A percentile compares a stretch with the other conserved stretches of the same genome.
These are phyloP conservation scores for Allium cepa DNA, from an alignment of 106 monocot species.

Conservation along the genomic window DNA sequence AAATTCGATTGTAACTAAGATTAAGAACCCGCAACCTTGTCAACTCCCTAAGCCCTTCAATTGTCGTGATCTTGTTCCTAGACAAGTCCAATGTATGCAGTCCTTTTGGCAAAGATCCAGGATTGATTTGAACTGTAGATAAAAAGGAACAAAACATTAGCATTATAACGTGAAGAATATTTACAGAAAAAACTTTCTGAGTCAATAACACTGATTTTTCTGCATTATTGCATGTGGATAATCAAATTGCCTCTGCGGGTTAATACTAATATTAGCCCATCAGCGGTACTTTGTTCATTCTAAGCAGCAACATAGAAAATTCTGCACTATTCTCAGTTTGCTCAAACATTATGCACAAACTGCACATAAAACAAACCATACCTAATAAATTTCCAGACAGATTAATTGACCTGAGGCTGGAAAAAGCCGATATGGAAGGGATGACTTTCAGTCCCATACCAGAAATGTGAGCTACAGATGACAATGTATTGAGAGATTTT, in stretches of 20 bases:
- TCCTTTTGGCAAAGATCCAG: constrained; percentile 65
- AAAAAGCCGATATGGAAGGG: constrained; percentile 69
- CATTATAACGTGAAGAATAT: no score
- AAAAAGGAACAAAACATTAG: constrained; percentile 1
- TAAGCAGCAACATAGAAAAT: no score
- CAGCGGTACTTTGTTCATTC: no score
- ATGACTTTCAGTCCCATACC: constrained; percentile 71
- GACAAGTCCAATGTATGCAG: constrained; percentile 82
- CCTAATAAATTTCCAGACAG: constrained; percentile 84
- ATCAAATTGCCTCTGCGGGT: no score
- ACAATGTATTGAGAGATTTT: constrained; percentile 61
- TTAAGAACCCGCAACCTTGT: constrained; percentile 75
- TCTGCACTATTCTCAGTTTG: no score
- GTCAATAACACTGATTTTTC: no score
- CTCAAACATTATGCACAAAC: no score
- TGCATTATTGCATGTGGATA: no score
- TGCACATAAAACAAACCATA: constrained; percentile 10
- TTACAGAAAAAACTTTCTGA: no score
- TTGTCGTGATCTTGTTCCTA: constrained; percentile 68
- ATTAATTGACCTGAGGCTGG: constrained; percentile 70
- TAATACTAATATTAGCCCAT: no score
- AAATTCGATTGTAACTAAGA: constrained; percentile 84
- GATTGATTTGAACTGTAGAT: constrained; percentile 49
- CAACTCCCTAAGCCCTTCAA: constrained; percentile 79
- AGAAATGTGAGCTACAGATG: constrained; percentile 60